Evolutionary conservation across 768 basidiomycete genomes (phyloP).

Genomic region (Suillus fuscotomentosus): DNA sequence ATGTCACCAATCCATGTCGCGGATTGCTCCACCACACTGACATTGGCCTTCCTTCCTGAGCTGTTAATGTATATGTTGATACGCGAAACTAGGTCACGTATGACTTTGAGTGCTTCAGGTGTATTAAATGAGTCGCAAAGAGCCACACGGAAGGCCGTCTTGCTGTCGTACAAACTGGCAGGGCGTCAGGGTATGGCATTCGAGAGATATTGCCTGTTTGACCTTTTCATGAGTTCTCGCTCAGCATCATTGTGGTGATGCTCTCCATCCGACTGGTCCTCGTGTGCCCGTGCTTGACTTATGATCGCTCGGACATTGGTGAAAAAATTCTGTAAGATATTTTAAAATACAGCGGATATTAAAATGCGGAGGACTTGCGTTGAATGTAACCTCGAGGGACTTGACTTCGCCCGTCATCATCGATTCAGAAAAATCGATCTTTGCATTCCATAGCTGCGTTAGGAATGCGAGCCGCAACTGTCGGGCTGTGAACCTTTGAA

Average conservation of each 20-base stretch:
- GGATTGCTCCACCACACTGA: constrained; percentile 60
- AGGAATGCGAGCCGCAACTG: constrained; percentile 92
- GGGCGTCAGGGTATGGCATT: constrained; percentile 8
- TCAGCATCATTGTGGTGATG: constrained; percentile 71
- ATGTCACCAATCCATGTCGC: constrained; percentile 71
- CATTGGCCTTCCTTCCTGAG: constrained; percentile 56
- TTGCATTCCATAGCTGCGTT: constrained; percentile 87
- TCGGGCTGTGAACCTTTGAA: constrained; percentile 78
- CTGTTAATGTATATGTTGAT: constrained; percentile 87
- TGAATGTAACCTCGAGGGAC: constrained; percentile 77
- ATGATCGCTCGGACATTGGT: constrained; percentile 80
- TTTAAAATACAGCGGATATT: constrained; percentile 2
- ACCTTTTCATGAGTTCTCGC: constrained; percentile 66
- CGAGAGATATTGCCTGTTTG: constrained; percentile 15
- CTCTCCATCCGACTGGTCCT: constrained; percentile 51
- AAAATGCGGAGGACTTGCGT: constrained; percentile 51
- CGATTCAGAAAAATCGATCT: constrained; percentile 92
- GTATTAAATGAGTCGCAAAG: constrained; percentile 99
- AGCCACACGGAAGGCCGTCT: constrained; percentile 75
- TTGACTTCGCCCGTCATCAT: constrained; percentile 88
- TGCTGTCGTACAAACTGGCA: constrained; percentile 69
- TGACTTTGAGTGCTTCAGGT: constrained; percentile 69
- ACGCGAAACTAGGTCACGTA: constrained; percentile 80
- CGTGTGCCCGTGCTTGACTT: constrained; percentile 50
- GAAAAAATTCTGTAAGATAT: constrained; percentile 82